Evolutionary conservation across 306 rosid genomes (phyloP), one percentile per base, ranked within the genome.

Genomic region (Amphicarpaea edgeworthii): DNA sequence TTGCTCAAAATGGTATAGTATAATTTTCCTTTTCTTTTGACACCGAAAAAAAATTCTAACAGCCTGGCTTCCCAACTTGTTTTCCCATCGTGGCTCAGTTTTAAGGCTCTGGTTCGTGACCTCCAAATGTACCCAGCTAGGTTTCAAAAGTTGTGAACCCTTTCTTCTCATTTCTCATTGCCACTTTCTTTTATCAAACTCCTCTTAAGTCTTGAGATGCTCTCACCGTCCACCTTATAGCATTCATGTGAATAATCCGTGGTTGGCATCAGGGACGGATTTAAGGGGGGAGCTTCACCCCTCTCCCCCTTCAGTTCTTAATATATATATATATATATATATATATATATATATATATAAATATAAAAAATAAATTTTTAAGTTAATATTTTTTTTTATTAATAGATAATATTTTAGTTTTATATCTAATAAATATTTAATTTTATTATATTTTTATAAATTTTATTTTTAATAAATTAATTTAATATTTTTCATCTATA

Each of bases 221-320:
- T 63, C 30, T 63, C 30, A 4, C 10, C 0, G n/a, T 63, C 50
- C n/a, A 85, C 68, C 59, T 79, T 46, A 8, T 65, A 57, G 70
- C 10, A 60, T 17, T 30, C 37, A 30, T 30, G 37, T 4, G 7
- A 30, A 30, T 4, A 30, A 30, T 30, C 37, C 4, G 37, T 30
- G 28, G 28, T 24, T 24, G 28, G 28, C 28, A 24, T 1, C n/a
- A n/a, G n/a, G n/a, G n/a, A n/a, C n/a, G n/a, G n/a, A n/a, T n/a
- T n/a, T n/a, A n/a, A n/a, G n/a, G n/a, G n/a, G n/a, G n/a, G n/a
- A n/a, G n/a, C n/a, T n/a, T n/a, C n/a, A n/a, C n/a, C n/a, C n/a
- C n/a, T n/a, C n/a, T n/a, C n/a, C n/a, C n/a, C n/a, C n/a, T n/a
- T n/a, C n/a, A n/a, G n/a, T n/a, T n/a, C n/a, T n/a, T n/a, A n/a